Conservation (phyloP, 148 eudicot species). For the Selenicereus undatus region DNA sequence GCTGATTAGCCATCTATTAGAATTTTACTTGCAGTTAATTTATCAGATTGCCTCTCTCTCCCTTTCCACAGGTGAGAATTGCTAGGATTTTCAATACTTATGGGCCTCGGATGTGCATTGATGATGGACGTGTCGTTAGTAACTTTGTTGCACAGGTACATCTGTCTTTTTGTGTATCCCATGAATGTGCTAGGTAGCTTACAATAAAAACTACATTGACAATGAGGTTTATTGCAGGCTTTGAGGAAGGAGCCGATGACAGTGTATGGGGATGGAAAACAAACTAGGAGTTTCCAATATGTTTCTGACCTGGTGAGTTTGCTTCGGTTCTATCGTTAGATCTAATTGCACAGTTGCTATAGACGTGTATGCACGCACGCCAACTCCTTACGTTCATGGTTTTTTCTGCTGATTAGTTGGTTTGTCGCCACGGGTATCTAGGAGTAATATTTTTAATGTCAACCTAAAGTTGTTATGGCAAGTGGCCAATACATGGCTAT, state of each 20-base stretch:
- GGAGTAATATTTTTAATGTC: too few relatives aligned
- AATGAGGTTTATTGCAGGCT: constrained; percentile 45
- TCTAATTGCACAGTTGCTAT: background rate
- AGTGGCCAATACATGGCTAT: background rate
- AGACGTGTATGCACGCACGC: background rate
- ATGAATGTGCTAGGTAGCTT: background rate
- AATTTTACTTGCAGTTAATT: background rate
- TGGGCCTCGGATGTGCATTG: constrained; percentile 98
- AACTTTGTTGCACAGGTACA: constrained; percentile 97
- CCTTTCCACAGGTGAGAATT: constrained; percentile 69
- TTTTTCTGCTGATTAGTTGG: background rate
- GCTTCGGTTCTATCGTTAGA: background rate
- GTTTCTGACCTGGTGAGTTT: constrained; percentile 94
- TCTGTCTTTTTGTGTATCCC: background rate
- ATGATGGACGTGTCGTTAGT: constrained; percentile 98
- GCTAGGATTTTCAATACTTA: constrained; percentile 98
- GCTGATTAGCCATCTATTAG: background rate
- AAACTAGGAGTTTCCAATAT: constrained; percentile 93
- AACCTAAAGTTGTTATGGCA: background rate
- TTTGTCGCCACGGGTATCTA: background rate
- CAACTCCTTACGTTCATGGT: background rate
- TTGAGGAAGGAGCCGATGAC: constrained; percentile 96
- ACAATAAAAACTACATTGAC: background rate
- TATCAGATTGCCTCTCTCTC: constrained; percentile 1
- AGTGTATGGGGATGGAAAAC: constrained; percentile 98